Conservation (phyloP, 257 asterid genomes). For the Solanum pinnatisectum region DNA sequence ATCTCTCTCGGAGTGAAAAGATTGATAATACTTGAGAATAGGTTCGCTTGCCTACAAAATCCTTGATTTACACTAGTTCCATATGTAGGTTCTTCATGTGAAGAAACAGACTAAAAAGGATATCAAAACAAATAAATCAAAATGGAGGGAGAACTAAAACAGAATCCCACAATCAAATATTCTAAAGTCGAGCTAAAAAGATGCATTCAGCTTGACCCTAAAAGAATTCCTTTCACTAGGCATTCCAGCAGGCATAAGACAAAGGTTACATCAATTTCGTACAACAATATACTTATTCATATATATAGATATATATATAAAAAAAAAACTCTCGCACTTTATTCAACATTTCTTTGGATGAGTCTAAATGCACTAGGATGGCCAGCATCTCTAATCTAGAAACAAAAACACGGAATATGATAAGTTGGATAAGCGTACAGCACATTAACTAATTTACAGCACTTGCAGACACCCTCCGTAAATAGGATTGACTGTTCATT, state of each 20-base stretch:
- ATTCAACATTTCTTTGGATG: slow-evolving; percentile 29
- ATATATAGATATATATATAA: not conserved
- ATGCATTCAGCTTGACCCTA: not conserved
- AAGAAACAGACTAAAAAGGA: not conserved
- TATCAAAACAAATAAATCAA: not conserved
- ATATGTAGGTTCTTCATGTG: not conserved
- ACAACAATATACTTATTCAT: slow-evolving; percentile 3
- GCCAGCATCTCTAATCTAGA: slow-evolving; percentile 12
- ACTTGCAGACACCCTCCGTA: slow-evolving; percentile 1
- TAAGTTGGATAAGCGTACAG: slow-evolving; percentile 3
- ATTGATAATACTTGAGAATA: too few species aligned
- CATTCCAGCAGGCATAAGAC: not conserved
- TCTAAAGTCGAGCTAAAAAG: not conserved
- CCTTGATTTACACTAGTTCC: not conserved
- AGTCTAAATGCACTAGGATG: slow-evolving; percentile 22
- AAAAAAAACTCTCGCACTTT: slow-evolving; percentile 17
- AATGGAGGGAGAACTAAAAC: not conserved
- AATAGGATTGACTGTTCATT: slow-evolving; percentile 12
- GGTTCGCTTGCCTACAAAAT: not conserved
- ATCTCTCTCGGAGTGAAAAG: too few species aligned
- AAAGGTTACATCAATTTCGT: not conserved
- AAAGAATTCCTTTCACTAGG: not conserved
- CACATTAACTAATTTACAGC: slow-evolving; percentile 36
- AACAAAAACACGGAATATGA: slow-evolving; percentile 10
- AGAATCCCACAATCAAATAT: not conserved